Evolutionary conservation across 495 filamentous ascomycete species (phyloP).

Genomic region (Tuber calosporum): DNA sequence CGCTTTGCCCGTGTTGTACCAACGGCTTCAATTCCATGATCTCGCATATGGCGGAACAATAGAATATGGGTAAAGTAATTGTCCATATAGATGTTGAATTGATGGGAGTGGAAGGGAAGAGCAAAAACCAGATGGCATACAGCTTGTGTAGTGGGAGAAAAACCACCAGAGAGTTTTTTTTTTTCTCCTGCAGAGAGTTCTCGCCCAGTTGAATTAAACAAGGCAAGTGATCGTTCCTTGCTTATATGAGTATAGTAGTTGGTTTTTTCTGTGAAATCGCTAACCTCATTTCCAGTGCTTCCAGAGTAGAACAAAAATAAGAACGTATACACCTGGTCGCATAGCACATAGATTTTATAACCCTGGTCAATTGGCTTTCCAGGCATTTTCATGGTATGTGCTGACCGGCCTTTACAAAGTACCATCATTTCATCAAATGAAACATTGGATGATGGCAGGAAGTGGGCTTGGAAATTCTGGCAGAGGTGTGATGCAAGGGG

Average conservation of each 20-base stretch:
- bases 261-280: background rate
- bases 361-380: conserved; percentile 6
- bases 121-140: too few relatives aligned
- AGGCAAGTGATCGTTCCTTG: background rate
- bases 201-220: too few relatives aligned
- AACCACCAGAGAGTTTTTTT: background rate
- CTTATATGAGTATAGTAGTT: background rate
- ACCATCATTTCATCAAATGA: conserved; percentile 23
- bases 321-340: conserved; percentile 13
- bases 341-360: conserved; percentile 18
- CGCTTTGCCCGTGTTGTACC: conserved; percentile 5
- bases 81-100: conserved; percentile 12
- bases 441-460: conserved; percentile 7
- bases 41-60: background rate
- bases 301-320: conserved; percentile 15
- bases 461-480: background rate
- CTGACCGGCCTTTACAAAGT: conserved; percentile 15
- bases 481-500: conserved; percentile 7
- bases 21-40: background rate
- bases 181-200: too few relatives aligned
- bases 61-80: conserved; percentile 15
- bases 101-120: too few relatives aligned
- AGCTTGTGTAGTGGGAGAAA: too few relatives aligned
- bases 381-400: too few relatives aligned
- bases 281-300: conserved; percentile 3